Evolutionary conservation across 768 basidiomycete genomes (phyloP).

Genomic region (Mrakia hoshinonis): DNA sequence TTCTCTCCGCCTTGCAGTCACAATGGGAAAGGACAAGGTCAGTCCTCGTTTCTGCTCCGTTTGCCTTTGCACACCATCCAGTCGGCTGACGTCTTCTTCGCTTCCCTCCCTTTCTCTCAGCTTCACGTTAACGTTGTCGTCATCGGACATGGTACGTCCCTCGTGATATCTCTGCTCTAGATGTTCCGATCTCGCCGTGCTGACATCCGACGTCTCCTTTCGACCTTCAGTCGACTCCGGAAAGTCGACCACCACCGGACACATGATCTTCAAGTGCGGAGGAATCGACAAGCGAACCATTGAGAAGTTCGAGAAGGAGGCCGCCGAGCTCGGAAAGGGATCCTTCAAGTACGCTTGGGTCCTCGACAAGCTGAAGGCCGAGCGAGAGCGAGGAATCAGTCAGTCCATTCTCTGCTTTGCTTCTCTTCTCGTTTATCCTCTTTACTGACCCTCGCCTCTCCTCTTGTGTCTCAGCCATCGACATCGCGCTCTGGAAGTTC

Average conservation of each 20-base stretch:
- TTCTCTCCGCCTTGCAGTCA: too few species aligned
- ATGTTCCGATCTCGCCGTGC: too few species aligned
- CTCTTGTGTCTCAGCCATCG: not conserved
- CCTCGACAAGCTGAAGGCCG: constrained; percentile 99
- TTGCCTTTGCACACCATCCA: too few species aligned
- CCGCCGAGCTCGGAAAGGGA: constrained; percentile 98
- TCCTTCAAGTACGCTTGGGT: constrained; percentile 99
- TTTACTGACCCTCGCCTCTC: not conserved
- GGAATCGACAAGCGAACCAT: constrained; percentile 99
- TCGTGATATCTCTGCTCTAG: too few species aligned
- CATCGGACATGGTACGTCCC: constrained; percentile 19
- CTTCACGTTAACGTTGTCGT: constrained; percentile 65
- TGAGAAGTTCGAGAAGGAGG: constrained; percentile 98
- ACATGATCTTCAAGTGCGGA: constrained; percentile 93
- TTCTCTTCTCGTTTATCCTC: too few species aligned
- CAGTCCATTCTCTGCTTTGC: not conserved
- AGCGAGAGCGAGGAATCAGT: constrained; percentile 99
- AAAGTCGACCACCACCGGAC: constrained; percentile 99
- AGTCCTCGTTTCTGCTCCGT: too few species aligned
- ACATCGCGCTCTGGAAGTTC: constrained; percentile 71
- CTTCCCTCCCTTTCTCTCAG: not conserved
- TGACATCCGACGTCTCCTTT: too few species aligned
- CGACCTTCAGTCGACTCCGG: constrained; percentile 42
- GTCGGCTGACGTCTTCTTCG: not conserved
- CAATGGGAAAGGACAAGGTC: too few species aligned